A percentile compares a stretch with the other conserved stretches of the same genome.
phyloP scores from a whole-genome alignment of 73 alveolate genomes.

The Effrenium voratum region DNA sequence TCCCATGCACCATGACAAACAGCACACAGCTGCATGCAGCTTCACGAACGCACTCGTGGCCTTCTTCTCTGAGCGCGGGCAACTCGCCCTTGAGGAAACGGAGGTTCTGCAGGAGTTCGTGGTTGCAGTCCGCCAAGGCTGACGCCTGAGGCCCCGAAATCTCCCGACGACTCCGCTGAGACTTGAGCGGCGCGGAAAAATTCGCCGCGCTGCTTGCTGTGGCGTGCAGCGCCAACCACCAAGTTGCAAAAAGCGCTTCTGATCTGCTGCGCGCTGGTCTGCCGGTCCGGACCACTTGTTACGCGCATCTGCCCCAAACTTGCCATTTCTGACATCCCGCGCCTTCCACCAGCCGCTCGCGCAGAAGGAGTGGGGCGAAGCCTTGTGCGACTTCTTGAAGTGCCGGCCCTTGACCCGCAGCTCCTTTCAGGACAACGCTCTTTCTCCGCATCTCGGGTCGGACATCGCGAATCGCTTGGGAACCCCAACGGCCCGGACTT shows the following conservation, averaged over 20 bases:
- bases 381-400: neutral
- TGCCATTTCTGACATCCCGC: neutral
- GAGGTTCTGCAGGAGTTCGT: neutral
- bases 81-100: neutral
- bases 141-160: too few relatives aligned
- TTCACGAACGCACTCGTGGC: too few relatives aligned
- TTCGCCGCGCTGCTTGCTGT: neutral
- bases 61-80: neutral
- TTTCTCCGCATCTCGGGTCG: too few relatives aligned
- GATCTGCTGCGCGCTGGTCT: neutral
- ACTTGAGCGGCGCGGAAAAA: too few relatives aligned
- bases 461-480: neutral
- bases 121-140: neutral
- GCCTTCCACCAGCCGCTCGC: conserved; percentile 85
- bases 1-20: too few relatives aligned
- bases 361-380: conserved; percentile 51
- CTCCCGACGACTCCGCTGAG: too few relatives aligned
- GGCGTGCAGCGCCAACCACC: neutral
- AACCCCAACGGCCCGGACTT: neutral
- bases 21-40: too few relatives aligned
- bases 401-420: neutral
- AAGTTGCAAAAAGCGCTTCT: neutral
- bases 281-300: too few relatives aligned
- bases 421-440: neutral
- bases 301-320: too few relatives aligned